Evolutionary conservation across 768 basidiomycete species (phyloP).

Genomic region (Lactarius hatsudake): DNA sequence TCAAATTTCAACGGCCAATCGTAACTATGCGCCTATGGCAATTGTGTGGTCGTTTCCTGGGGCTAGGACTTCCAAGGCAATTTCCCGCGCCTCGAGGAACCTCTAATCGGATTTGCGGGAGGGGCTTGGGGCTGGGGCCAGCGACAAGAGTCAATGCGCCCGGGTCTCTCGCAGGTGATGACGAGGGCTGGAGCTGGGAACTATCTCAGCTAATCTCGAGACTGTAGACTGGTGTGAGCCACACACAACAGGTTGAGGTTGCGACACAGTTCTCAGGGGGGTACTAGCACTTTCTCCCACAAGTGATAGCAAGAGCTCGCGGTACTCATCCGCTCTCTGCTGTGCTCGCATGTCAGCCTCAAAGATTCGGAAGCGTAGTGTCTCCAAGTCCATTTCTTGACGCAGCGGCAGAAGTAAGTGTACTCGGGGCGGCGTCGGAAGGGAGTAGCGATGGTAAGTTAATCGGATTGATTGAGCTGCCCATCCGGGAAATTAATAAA

Average conservation of each 20-base stretch:
- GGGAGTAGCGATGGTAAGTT: not conserved
- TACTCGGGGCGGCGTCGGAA: too few relatives aligned
- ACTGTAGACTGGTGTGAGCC: not conserved
- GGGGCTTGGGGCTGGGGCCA: not conserved
- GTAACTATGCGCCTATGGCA: not conserved
- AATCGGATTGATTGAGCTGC: not conserved
- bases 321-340: not conserved
- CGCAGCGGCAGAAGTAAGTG: not conserved
- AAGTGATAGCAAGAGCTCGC: not conserved
- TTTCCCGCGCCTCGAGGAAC: not conserved
- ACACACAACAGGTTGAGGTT: not conserved
- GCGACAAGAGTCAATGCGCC: too few relatives aligned
- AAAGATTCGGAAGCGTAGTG: not conserved
- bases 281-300: too few relatives aligned
- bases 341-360: not conserved
- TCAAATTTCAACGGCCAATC: not conserved
- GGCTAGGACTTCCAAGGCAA: not conserved
- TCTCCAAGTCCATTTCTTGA: not conserved
- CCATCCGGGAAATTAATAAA: too few relatives aligned
- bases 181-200: not conserved
- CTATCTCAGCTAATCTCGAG: not conserved
- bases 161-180: not conserved
- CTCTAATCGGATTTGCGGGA: not conserved
- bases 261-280: not conserved
- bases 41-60: not conserved